Evolutionary conservation across 805 yeast genomes (phyloP).

Genomic region (Kluyveromyces wickerhamii): DNA sequence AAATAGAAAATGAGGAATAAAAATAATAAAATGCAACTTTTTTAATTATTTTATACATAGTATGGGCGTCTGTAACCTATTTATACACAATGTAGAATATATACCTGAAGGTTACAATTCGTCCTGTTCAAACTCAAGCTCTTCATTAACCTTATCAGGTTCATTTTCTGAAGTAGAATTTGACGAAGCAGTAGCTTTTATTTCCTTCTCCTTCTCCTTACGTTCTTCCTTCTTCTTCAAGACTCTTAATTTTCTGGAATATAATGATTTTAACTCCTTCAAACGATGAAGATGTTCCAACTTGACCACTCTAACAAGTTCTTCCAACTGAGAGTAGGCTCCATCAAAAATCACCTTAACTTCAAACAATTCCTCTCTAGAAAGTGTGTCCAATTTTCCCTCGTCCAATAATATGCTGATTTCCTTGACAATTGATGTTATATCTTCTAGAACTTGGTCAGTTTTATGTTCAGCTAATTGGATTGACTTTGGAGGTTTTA

Average conservation of each 20-base stretch:
- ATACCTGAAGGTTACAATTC: constrained; percentile 8
- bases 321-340: constrained; percentile 12
- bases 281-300: constrained; percentile 24
- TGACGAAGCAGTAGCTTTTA: constrained; percentile 2
- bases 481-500: constrained; percentile 28
- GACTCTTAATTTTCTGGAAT: constrained; percentile 19
- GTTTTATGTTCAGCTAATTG: constrained; percentile 9
- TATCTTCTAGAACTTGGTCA: constrained; percentile 9
- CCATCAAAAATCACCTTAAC: constrained; percentile 23
- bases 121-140: constrained; percentile 8
- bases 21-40: not conserved
- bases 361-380: constrained; percentile 29
- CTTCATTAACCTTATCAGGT: not conserved
- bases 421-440: constrained; percentile 12
- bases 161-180: constrained; percentile 4
- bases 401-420: constrained; percentile 22
- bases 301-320: constrained; percentile 13
- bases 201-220: constrained; percentile 10
- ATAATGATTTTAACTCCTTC: constrained; percentile 24
- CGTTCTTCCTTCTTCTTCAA: constrained; percentile 23
- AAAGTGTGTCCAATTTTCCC: constrained; percentile 12
- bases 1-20: not conserved
- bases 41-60: not conserved
- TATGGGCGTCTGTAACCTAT: not conserved
- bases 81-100: not conserved